These are phyloP conservation scores for Aurifilum marmelostoma DNA, from an alignment of 2,329 filamentous ascomycete genomes.

Conservation along the genomic window DNA sequence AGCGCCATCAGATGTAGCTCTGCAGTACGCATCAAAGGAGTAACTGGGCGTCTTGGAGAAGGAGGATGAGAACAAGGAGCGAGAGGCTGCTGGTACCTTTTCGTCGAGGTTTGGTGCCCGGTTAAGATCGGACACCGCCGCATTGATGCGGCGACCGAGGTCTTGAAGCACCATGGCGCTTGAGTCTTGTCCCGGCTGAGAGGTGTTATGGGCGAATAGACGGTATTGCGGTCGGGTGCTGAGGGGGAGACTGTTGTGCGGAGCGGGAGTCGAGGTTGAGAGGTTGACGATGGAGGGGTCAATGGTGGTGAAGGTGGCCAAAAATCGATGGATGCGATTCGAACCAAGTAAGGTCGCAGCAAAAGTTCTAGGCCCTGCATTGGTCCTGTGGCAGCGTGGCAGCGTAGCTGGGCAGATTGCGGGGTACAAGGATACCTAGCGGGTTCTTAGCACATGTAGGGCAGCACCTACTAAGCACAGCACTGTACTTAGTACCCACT, in stretches of 20 bases:
- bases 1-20: slow-evolving; percentile 34
- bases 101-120: slow-evolving; percentile 92
- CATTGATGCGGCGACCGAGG: slow-evolving; percentile 96
- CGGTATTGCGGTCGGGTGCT: neutral
- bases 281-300: neutral
- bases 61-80: neutral
- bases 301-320: slow-evolving; percentile 4
- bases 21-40: slow-evolving; percentile 6
- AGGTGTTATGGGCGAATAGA: too few relatives aligned
- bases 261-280: neutral
- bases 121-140: slow-evolving; percentile 91
- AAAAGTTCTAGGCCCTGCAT: neutral
- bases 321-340: neutral
- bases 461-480: too few relatives aligned
- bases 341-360: neutral
- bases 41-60: neutral
- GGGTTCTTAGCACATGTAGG: neutral
- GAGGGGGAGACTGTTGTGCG: neutral
- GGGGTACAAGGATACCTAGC: neutral
- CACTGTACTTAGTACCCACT: too few relatives aligned
- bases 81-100: slow-evolving; percentile 63
- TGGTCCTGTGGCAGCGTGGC: neutral
- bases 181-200: neutral
- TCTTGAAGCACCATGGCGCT: slow-evolving; percentile 93
- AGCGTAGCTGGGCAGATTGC: slow-evolving; percentile 3